These are phyloP conservation scores for Backusella parvicylindrica DNA, from an alignment of 192 early-diverging fungal species.

Conservation along the genomic window DNA sequence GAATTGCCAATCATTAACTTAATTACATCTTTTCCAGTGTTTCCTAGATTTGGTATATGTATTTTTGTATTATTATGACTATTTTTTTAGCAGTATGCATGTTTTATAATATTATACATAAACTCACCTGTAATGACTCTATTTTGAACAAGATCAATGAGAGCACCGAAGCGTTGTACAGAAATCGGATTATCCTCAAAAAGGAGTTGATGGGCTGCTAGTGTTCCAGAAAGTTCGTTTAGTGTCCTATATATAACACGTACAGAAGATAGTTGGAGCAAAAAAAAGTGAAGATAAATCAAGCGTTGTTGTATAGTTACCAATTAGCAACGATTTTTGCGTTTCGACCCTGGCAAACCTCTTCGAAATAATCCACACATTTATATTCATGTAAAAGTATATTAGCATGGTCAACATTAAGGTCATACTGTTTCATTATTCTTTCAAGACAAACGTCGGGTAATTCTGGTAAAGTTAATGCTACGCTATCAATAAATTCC, in stretches of 20 bases:
- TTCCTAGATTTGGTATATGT: constrained; percentile 16
- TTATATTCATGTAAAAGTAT: constrained; percentile 71
- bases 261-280: constrained; percentile 1
- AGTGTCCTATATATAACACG: constrained; percentile 45
- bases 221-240: constrained; percentile 56
- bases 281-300: too few relatives aligned
- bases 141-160: constrained; percentile 60
- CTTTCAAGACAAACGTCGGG: constrained; percentile 62
- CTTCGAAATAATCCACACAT: constrained; percentile 75
- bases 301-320: too few relatives aligned
- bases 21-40: constrained; percentile 68
- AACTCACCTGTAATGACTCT: constrained; percentile 54
- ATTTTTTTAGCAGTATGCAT: too few relatives aligned
- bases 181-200: constrained; percentile 52
- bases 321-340: constrained; percentile 46
- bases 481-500: constrained; percentile 44
- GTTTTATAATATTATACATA: too few relatives aligned
- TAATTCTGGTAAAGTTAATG: constrained; percentile 61
- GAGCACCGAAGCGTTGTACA: constrained; percentile 48
- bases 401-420: constrained; percentile 55
- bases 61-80: not conserved
- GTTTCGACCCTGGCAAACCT: constrained; percentile 38
- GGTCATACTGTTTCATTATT: constrained; percentile 53
- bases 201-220: constrained; percentile 39
- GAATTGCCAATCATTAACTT: constrained; percentile 67